phyloP scores from a whole-genome alignment of 371 early-diverging fungal genomes.

The Mortierella sp. region DNA sequence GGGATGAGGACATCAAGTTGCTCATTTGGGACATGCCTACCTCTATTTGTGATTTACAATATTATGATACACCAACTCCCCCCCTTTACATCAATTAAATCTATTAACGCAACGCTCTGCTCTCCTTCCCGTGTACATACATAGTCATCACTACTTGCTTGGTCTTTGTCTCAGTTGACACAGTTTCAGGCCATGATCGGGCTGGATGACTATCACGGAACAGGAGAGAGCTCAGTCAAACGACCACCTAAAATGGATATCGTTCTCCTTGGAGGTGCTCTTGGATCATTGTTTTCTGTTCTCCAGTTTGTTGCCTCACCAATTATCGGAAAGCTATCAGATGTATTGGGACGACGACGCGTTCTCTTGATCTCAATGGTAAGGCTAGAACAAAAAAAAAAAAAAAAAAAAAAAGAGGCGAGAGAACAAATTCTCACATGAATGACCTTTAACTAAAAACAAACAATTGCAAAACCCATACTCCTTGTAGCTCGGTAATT shows the following conservation, averaged over 20 bases:
- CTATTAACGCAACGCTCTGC: not conserved
- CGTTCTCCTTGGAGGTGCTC: slow-evolving; percentile 92
- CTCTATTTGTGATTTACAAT: too few species aligned
- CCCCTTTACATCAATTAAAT: not conserved
- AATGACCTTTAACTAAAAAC: not conserved
- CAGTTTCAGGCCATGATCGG: slow-evolving; percentile 57
- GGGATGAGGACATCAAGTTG: too few species aligned
- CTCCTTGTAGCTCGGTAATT: slow-evolving; percentile 82
- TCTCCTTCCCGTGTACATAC: not conserved
- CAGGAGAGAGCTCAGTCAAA: slow-evolving; percentile 14
- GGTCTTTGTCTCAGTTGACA: slow-evolving; percentile 54
- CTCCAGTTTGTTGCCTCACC: slow-evolving; percentile 93
- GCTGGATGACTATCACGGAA: slow-evolving; percentile 18
- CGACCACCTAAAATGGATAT: slow-evolving; percentile 78
- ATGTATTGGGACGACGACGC: slow-evolving; percentile 86
- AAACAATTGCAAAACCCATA: not conserved
- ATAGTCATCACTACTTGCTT: slow-evolving; percentile 57
- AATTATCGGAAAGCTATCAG: slow-evolving; percentile 85
- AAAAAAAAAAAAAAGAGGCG: not conserved
- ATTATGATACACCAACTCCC: not conserved
- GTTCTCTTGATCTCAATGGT: slow-evolving; percentile 91
- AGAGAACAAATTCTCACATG: not conserved
- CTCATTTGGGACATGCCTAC: too few species aligned
- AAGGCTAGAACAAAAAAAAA: slow-evolving; percentile 18
- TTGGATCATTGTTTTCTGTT: slow-evolving; percentile 95